Conservation (phyloP, 75 land plant species). For the Pinus tabuliformis region DNA sequence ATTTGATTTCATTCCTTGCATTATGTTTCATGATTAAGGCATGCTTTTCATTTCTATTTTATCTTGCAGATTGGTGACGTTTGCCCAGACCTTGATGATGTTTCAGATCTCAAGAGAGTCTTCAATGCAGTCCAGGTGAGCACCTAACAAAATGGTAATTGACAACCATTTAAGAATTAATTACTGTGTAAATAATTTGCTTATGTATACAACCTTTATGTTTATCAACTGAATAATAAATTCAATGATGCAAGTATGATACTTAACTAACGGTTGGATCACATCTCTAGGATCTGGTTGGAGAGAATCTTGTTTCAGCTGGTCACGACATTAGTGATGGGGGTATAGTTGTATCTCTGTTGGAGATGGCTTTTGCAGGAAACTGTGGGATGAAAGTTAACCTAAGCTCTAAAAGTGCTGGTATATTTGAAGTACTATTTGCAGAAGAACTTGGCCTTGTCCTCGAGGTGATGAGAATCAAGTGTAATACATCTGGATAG, state of each 20-base stretch:
- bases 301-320: constrained; percentile 67
- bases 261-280: neutral
- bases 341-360: constrained; percentile 63
- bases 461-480: constrained; percentile 43
- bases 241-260: neutral
- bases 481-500: neutral
- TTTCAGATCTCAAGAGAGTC: constrained; percentile 62
- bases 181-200: no score
- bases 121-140: constrained; percentile 70
- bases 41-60: neutral
- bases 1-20: neutral
- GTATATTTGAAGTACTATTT: constrained; percentile 57
- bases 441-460: constrained; percentile 95
- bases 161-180: neutral
- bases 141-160: neutral
- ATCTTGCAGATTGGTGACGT: constrained; percentile 59
- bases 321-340: constrained; percentile 99
- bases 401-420: constrained; percentile 33
- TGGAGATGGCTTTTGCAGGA: constrained; percentile 99
- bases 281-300: constrained; percentile 41
- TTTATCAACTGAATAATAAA: neutral
- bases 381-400: constrained; percentile 78
- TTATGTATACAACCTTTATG: no score
- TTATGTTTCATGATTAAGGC: neutral
- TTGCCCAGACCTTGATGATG: constrained; percentile 89